Percentiles rank a stretch among this genome's conserved stretches.
phyloP scores from a whole-genome alignment of 2,329 filamentous ascomycete species.

The Grosmannia huntii region DNA sequence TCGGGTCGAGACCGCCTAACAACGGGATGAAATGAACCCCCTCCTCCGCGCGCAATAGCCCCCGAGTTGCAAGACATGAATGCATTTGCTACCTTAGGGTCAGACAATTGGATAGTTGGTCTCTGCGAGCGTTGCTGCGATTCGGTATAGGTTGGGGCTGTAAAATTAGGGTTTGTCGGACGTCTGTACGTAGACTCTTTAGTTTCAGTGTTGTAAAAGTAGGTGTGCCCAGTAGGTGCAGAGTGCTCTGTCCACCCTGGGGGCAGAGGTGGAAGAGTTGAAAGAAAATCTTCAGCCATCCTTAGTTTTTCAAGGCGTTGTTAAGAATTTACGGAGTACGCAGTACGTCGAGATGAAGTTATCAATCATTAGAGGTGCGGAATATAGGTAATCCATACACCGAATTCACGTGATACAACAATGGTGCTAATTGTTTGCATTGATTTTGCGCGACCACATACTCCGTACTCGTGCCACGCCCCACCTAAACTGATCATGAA shows the following conservation, averaged over 20 bases:
- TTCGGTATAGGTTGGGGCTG: conserved; percentile 15
- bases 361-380: too few relatives aligned
- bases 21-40: not conserved
- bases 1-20: conserved; percentile 17
- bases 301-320: not conserved
- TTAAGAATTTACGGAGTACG: too few relatives aligned
- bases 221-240: conserved; percentile 73
- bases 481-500: too few relatives aligned
- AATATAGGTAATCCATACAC: too few relatives aligned
- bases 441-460: too few relatives aligned
- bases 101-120: conserved; percentile 30
- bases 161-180: conserved; percentile 34
- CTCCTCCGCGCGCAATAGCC: not conserved
- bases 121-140: conserved; percentile 13
- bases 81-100: conserved; percentile 46
- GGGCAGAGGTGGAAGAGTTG: conserved; percentile 43
- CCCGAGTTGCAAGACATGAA: conserved; percentile 39
- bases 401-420: too few relatives aligned
- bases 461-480: too few relatives aligned
- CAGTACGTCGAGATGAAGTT: too few relatives aligned
- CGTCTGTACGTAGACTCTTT: conserved; percentile 81
- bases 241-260: conserved; percentile 89
- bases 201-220: conserved; percentile 75
- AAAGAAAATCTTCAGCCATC: conserved; percentile 47
- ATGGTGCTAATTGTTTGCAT: too few relatives aligned